These are phyloP conservation scores for Diphasiastrum complanatum DNA, from an alignment of 83 land plant genomes.

Conservation along the genomic window DNA sequence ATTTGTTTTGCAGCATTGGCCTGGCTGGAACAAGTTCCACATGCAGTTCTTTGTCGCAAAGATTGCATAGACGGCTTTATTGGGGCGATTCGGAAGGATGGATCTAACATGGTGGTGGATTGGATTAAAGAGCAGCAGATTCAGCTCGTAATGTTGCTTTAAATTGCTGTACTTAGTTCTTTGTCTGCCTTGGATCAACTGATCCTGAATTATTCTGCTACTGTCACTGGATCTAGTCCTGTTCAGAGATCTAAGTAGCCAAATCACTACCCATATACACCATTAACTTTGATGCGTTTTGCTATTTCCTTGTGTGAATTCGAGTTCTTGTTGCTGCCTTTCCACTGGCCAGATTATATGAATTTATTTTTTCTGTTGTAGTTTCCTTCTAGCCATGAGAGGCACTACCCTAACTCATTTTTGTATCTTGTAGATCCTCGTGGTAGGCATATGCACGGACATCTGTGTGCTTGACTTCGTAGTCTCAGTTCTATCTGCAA, in stretches of 20 bases:
- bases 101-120: constrained; percentile 62
- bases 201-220: not conserved
- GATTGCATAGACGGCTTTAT: constrained; percentile 83
- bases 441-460: constrained; percentile 87
- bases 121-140: constrained; percentile 67
- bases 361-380: not conserved
- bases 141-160: constrained; percentile 39
- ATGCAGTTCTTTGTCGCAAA: constrained; percentile 57
- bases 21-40: constrained; percentile 69
- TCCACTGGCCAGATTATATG: no score
- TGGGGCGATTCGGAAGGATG: constrained; percentile 64
- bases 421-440: constrained; percentile 51
- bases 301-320: no score
- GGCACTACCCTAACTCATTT: not conserved
- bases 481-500: constrained; percentile 62
- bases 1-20: constrained; percentile 38
- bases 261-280: no score
- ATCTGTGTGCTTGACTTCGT: constrained; percentile 88
- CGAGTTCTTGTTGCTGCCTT: no score
- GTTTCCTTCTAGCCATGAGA: not conserved
- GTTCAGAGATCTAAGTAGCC: no score
- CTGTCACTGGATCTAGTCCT: no score
- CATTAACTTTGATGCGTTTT: no score
- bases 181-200: not conserved
- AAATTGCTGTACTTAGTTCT: not conserved